Evolutionary conservation across 139 green algal species (phyloP), one percentile per base, ranked within the genome.

Genomic region (Zygnema circumcarinatum): DNA sequence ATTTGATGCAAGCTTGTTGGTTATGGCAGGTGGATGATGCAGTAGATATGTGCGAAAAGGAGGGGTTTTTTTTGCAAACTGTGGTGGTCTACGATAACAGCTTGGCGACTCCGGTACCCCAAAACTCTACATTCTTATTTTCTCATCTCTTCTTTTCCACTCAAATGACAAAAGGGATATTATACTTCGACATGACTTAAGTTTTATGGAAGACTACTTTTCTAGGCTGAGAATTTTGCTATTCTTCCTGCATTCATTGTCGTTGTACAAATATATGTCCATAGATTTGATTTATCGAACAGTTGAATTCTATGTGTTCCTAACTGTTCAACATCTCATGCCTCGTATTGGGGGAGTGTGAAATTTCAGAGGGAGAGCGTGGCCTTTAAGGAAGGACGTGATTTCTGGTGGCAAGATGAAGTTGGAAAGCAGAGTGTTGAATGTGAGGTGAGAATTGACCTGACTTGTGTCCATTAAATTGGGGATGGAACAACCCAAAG

Each of bases 331-430:
- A n/a, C n/a, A n/a, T n/a, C n/a, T n/a, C n/a, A n/a, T n/a, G n/a
- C n/a, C n/a, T n/a, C n/a, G n/a, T 62, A 25, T 62, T 62, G 47
- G 7, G 47, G 47, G 47, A 7, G 47, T 62, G 47, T 62, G 47
- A 62, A 25, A 25, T 29, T 35, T 84, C 38, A 78, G 72, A 78
- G 78, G 52, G 72, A 92, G 31, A 83, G 94, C n/a, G 89, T 92
- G 22, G 41, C 84, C 36, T 93, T 94, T 80, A 74, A 68, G 38
- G 68, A 87, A 2, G 93, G 92, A 16, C 90, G 95, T 2, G 96
- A 98, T 84, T 83, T 95, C 22, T 98, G 96, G 95, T 98, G 94
- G 93, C 85, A 94, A 53, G 95, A 98, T 39, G 94, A 86, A 32
- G 79, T 98, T 1, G 36, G 75, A 7, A 25, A 83, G 2, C 91